Percentiles rank a stretch among this genome's conserved stretches.
These are phyloP conservation scores for Aspergillus sp. DNA, from an alignment of 2,329 filamentous ascomycete genomes.

Conservation along the genomic window DNA sequence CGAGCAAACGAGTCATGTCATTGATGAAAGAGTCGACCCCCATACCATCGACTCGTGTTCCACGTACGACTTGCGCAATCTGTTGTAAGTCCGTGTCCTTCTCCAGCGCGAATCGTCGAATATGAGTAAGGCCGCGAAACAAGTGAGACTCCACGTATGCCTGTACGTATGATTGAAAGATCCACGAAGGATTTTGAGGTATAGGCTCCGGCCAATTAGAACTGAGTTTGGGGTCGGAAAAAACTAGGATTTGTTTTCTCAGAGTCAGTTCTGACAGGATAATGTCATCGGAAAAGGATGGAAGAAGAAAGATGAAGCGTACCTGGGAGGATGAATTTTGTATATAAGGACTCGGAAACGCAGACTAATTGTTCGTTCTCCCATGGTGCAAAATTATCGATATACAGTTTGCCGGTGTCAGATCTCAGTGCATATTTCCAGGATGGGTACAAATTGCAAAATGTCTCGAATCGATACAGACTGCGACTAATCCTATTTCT, in stretches of 20 bases:
- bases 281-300: too few species aligned
- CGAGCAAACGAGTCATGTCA: too few species aligned
- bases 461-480: constrained; percentile 5
- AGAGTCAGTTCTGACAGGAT: neutral
- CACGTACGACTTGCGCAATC: too few species aligned
- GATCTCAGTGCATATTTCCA: neutral
- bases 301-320: too few species aligned
- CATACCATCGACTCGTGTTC: too few species aligned
- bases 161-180: too few species aligned
- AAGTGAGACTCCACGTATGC: too few species aligned
- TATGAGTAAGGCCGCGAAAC: neutral
- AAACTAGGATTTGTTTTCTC: neutral
- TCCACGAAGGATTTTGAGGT: too few species aligned
- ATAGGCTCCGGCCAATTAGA: too few species aligned
- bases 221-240: too few species aligned
- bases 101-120: neutral
- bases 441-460: neutral
- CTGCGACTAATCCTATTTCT: neutral
- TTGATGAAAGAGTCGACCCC: too few species aligned
- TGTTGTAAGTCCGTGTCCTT: neutral
- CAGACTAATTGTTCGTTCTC: constrained; percentile 3
- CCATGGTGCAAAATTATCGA: neutral
- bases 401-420: too few species aligned
- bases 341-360: neutral
- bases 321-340: neutral